These are phyloP conservation scores for Pichia sp. DNA, from an alignment of 1,139 yeast genomes.

Conservation along the genomic window DNA sequence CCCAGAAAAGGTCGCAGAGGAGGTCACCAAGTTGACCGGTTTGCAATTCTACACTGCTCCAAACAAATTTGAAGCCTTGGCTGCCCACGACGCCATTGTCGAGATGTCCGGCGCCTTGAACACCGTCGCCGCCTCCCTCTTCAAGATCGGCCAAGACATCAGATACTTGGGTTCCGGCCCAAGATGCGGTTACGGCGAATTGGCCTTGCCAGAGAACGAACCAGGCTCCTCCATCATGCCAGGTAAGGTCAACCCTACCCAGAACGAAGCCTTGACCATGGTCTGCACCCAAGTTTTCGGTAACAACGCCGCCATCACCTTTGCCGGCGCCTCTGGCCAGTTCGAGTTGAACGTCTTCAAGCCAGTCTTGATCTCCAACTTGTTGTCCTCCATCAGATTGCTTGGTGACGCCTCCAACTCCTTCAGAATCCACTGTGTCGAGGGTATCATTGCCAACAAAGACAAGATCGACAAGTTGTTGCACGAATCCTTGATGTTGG, in stretches of 20 bases:
- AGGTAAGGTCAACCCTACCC: conserved; percentile 98
- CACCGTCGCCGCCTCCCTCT: conserved; percentile 88
- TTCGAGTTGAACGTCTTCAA: conserved; percentile 97
- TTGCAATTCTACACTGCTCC: conserved; percentile 90
- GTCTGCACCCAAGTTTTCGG: conserved; percentile 97
- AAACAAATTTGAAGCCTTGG: conserved; percentile 97
- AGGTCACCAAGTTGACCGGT: conserved; percentile 81
- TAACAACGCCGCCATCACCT: conserved; percentile 90
- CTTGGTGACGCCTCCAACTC: conserved; percentile 86
- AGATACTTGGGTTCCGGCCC: conserved; percentile 99
- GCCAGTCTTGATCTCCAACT: conserved; percentile 90
- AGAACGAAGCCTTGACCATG: conserved; percentile 98
- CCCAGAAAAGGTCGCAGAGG: conserved; percentile 75
- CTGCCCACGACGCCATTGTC: conserved; percentile 97
- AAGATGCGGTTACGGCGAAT: conserved; percentile 98
- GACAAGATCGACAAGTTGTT: conserved; percentile 81
- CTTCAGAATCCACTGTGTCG: conserved; percentile 91
- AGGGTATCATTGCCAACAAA: conserved; percentile 85
- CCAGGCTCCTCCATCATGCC: conserved; percentile 99
- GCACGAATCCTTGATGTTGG: conserved; percentile 95
- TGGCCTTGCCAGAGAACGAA: conserved; percentile 93
- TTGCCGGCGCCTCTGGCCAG: conserved; percentile 98
- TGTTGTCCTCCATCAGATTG: conserved; percentile 80
- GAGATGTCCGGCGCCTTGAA: conserved; percentile 97
- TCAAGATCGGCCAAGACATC: conserved; percentile 95